Base-by-base conservation (phyloP, 2,329 filamentous ascomycete genomes). In the Phialemoniopsis sp. region DNA sequence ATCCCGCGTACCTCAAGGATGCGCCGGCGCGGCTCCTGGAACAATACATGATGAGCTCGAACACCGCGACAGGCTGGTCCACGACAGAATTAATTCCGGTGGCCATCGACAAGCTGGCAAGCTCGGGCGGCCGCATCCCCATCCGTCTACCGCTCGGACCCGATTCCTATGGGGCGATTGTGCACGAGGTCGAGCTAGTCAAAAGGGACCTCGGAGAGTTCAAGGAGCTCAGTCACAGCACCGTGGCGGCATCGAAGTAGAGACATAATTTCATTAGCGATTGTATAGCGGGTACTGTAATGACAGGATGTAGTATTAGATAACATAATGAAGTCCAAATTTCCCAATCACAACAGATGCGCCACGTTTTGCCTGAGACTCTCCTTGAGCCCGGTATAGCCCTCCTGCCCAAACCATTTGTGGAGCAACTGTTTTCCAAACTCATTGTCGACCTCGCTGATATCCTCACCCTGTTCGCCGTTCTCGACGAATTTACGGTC, bases 141-240 rank as follows among this genome's bases (percentile, higher is more conserved):
- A 47, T 72, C 29, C 56, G 66, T 5, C 46, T 70, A 21, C 66
- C 67, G 3, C 46, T 72, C 1, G 67, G 67, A 4, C 42, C 53
- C 9, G 63, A 65, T 37, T 50, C 62, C 13, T 68, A 56, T 49
- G 47, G 51, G 8, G 50, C 64, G 38, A 52, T 66, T 36, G 52
- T 45, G 35, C 40, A 28, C 19, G 62, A 63, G 31, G 30, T 58
- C 2, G 58, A 63, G 12, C 45, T 38, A 29, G 46, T 47, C 14
- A 51, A 54, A 40, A 52, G 46, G 21, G 55, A 57, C n/a, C 44
- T 64, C 12, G 58, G 62, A 2, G 52, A 59, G 17, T 40, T 61
- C n/a, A 63, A 58, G 35, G 53, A 57, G 0, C 41, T 67, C 4
- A 29, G 34, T n/a, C 14, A 36, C 4, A 15, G n/a, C 21, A 26